A percentile compares a stretch with the other conserved stretches of the same genome.
phyloP scores from a whole-genome alignment of 208 protist genomes.

The Wallacemonas sp. region DNA sequence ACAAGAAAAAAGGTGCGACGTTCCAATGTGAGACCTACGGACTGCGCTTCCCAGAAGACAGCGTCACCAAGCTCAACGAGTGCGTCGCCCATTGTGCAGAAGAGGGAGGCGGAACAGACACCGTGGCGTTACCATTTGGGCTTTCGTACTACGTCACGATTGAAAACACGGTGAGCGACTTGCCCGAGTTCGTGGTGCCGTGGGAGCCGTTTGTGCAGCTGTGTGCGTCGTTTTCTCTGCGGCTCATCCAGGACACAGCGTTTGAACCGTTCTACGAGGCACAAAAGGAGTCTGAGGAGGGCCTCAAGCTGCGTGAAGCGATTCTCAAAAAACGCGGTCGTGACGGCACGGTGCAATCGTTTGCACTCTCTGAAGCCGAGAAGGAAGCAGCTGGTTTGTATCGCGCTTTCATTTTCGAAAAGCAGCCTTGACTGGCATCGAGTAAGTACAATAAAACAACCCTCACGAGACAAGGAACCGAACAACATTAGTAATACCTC shows the following conservation, averaged over 20 bases:
- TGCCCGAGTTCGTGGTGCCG: conserved; percentile 76
- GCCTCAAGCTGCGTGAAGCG: conserved; percentile 28
- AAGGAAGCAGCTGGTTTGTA: conserved; percentile 52
- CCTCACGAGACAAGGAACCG: too few relatives aligned
- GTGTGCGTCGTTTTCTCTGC: conserved; percentile 40
- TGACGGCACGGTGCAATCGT: conserved; percentile 28
- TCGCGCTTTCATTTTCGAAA: conserved; percentile 68
- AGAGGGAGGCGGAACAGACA: background rate
- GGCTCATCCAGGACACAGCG: conserved; percentile 35
- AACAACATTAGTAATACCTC: too few relatives aligned
- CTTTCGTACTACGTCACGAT: conserved; percentile 61
- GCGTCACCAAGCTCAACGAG: conserved; percentile 13
- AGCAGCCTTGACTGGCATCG: conserved; percentile 4
- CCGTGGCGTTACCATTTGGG: conserved; percentile 36
- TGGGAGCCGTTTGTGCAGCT: conserved; percentile 58
- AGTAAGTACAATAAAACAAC: background rate
- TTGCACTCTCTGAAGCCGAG: conserved; percentile 36
- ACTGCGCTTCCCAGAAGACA: conserved; percentile 45
- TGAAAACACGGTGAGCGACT: conserved; percentile 58
- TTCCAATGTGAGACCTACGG: conserved; percentile 60
- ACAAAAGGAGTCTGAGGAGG: conserved; percentile 37
- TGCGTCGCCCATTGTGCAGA: background rate
- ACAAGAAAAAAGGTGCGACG: conserved; percentile 26
- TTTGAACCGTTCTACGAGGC: conserved; percentile 48
- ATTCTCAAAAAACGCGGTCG: conserved; percentile 17